Conservation (phyloP, 441 rosid species). For the Brassica balearica region DNA sequence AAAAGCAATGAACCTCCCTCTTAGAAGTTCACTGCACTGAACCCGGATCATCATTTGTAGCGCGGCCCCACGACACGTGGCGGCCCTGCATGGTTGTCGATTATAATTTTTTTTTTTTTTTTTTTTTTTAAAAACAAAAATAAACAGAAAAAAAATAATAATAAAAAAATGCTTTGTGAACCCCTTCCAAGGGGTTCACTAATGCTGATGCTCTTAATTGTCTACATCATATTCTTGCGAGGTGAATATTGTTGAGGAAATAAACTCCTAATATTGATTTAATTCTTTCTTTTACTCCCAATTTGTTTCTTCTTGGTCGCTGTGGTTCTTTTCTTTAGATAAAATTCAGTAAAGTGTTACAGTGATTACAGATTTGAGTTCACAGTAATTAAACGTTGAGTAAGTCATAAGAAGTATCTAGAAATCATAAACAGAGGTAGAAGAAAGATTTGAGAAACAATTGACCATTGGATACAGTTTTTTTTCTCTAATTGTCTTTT, state of each 20-base stretch:
- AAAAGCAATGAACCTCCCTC: too few relatives aligned
- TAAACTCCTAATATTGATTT: constrained; percentile 20
- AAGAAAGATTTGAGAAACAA: neutral
- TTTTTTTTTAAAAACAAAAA: too few relatives aligned
- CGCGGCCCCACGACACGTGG: too few relatives aligned
- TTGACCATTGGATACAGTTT: constrained; percentile 17
- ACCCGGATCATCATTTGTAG: too few relatives aligned
- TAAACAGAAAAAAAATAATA: too few relatives aligned
- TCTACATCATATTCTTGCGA: constrained; percentile 36
- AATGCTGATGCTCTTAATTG: too few relatives aligned
- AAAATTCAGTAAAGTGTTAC: constrained; percentile 19
- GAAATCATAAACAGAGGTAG: neutral
- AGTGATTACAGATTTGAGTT: constrained; percentile 8
- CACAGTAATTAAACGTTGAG: constrained; percentile 17
- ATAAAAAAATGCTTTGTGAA: too few relatives aligned
- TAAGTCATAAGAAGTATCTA: neutral
- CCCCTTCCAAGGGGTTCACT: too few relatives aligned
- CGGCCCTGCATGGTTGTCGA: too few relatives aligned
- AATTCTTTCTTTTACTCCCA: constrained; percentile 24
- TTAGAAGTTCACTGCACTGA: too few relatives aligned
- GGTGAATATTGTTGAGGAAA: constrained; percentile 3
- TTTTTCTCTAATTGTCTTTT: neutral
- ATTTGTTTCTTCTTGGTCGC: constrained; percentile 25
- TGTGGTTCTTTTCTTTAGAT: constrained; percentile 18
- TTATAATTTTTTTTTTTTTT: too few relatives aligned